Evolutionary conservation across 2,329 filamentous ascomycete species (phyloP), one percentile per base, ranked within the genome.

Genomic region (Penicillium paneum): DNA sequence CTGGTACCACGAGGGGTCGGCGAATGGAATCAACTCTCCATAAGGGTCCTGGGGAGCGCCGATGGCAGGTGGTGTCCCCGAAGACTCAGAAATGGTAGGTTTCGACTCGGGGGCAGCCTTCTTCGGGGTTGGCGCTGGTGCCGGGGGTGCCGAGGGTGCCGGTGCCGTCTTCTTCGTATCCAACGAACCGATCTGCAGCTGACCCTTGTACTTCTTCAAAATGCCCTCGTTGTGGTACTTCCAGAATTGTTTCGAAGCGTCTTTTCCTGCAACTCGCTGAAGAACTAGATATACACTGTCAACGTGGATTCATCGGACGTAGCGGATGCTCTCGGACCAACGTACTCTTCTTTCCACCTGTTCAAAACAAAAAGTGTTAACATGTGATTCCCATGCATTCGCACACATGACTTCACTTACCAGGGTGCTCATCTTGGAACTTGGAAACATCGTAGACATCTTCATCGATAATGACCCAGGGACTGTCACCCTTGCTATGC

Each of bases 381-480:
- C 52, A 39, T 45, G 52, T 32, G 47, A 51, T 32, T 26, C 34
- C 3, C 17, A 35, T 39, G 21, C 46, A 47, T 17, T 8, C 19
- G 8, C 7, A 31, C 40, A 17, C 6, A 28, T 28, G 39, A 13
- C 34, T 36, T 31, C 6, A 64, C 71, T 52, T 66, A 76, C 75
- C 76, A 66, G 89, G 90, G 73, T 93, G 89, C 62, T 92, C 88
- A 57, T 92, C 87, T 72, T 90, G 88, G 73, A 93, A 93, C 69
- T 86, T 91, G 65, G 91, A 96, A 67, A 97, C 73, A 71, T 99
- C 93, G 75, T 96, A 97, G 64, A 97, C 93, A 75, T 97, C 93
- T 67, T 92, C 89, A 64, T 97, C 93, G 63, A 97, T 86, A 62
- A 95, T 84, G 69, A 97, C 90, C 84, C 87, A 97, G 58, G 97